Evolutionary conservation across 2,329 filamentous ascomycete species (phyloP).

Genomic region (Trichophyton rubrum): DNA sequence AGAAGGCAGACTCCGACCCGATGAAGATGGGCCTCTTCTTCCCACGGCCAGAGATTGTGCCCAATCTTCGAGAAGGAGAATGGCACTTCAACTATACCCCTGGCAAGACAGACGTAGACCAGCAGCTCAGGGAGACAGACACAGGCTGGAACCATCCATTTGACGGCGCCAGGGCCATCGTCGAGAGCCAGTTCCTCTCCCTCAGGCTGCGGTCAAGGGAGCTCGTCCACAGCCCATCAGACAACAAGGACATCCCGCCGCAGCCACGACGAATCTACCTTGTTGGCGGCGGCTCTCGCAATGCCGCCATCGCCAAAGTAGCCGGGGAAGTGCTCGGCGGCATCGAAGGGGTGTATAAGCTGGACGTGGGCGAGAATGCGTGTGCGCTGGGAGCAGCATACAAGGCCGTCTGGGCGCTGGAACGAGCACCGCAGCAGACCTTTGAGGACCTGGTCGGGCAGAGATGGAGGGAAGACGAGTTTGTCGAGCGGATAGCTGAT

Average conservation of each 20-base stretch:
- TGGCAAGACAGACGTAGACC: conserved; percentile 16
- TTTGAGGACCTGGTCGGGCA: conserved; percentile 79
- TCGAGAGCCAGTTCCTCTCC: conserved; percentile 90
- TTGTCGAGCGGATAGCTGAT: conserved; percentile 68
- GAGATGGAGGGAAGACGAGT: conserved; percentile 74
- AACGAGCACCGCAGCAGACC: conserved; percentile 53
- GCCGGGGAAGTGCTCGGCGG: conserved; percentile 82
- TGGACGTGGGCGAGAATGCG: conserved; percentile 90
- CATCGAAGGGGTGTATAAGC: conserved; percentile 76
- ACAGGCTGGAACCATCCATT: conserved; percentile 44
- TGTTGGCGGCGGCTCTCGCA: conserved; percentile 81
- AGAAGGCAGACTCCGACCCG: conserved; percentile 41
- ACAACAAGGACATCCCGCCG: conserved; percentile 46
- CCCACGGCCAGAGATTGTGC: conserved; percentile 87
- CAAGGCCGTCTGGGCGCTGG: conserved; percentile 87
- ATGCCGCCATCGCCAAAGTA: conserved; percentile 74
- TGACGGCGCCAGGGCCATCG: conserved; percentile 70
- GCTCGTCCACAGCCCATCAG: conserved; percentile 50
- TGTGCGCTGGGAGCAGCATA: conserved; percentile 90
- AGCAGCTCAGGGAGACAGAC: conserved; percentile 40
- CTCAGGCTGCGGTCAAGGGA: conserved; percentile 72
- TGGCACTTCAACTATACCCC: conserved; percentile 60
- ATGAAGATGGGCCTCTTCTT: conserved; percentile 91
- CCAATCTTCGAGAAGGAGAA: conserved; percentile 72
- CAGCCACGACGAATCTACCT: conserved; percentile 87